Evolutionary conservation across 371 early-diverging fungal genomes (phyloP).

Genomic region (Circinella minor): DNA sequence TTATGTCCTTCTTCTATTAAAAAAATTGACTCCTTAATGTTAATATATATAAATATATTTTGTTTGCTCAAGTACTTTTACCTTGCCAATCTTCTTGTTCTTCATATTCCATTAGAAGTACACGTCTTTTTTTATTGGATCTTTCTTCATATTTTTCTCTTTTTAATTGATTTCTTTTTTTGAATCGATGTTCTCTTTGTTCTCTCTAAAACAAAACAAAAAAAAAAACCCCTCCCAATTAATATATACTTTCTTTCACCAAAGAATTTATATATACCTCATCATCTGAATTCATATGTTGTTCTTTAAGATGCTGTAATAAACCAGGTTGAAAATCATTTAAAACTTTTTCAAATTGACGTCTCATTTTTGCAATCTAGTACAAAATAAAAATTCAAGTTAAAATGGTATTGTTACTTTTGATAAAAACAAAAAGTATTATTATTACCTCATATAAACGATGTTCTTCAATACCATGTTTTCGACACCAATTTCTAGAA

Average conservation of each 20-base stretch:
- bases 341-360: slow-evolving; percentile 53
- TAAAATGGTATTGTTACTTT: no score
- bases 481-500: slow-evolving; percentile 65
- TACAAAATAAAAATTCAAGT: no score
- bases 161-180: slow-evolving; percentile 31
- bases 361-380: slow-evolving; percentile 52
- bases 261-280: slow-evolving; percentile 15
- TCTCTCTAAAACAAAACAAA: no score
- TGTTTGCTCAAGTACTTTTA: background rate
- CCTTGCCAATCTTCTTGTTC: slow-evolving; percentile 24
- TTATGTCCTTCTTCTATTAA: slow-evolving; percentile 16
- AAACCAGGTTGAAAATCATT: slow-evolving; percentile 53
- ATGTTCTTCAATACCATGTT: slow-evolving; percentile 71
- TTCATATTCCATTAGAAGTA: slow-evolving; percentile 27
- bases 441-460: slow-evolving; percentile 66
- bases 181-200: slow-evolving; percentile 10
- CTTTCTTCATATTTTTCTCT: slow-evolving; percentile 40
- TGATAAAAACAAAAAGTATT: no score
- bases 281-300: slow-evolving; percentile 13
- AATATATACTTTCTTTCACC: no score
- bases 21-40: no score
- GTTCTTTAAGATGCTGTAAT: slow-evolving; percentile 23
- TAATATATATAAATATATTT: no score
- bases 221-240: no score
- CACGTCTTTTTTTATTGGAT: slow-evolving; percentile 32